Evolutionary conservation across 2,329 filamentous ascomycete species (phyloP).

Genomic region (Trichoderma sp.): DNA sequence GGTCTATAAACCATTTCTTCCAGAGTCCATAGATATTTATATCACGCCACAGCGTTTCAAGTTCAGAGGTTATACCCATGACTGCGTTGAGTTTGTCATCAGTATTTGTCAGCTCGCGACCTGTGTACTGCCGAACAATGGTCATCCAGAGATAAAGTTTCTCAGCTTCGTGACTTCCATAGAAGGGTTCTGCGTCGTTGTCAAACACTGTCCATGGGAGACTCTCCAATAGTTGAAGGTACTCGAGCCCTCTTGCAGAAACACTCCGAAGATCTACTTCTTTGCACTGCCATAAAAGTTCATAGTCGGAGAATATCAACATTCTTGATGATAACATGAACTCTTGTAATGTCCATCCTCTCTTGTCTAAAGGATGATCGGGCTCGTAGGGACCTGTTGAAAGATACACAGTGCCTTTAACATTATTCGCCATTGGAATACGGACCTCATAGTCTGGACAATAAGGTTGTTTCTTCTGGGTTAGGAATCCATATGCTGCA

Average conservation of each 20-base stretch:
- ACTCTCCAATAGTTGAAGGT: not conserved
- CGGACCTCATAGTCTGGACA: not conserved
- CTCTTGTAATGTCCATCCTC: not conserved
- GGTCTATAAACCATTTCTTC: slow-evolving; percentile 9
- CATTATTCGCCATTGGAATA: not conserved
- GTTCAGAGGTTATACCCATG: not conserved
- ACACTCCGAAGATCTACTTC: not conserved
- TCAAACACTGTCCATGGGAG: slow-evolving; percentile 3
- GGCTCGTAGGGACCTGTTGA: not conserved
- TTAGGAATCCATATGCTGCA: not conserved
- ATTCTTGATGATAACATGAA: slow-evolving; percentile 8
- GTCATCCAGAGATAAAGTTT: slow-evolving; percentile 7
- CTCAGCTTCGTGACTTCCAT: not conserved
- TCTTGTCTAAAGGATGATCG: slow-evolving; percentile 3
- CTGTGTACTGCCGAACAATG: not conserved
- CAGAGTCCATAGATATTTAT: not conserved
- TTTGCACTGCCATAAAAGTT: slow-evolving; percentile 8
- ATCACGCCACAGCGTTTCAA: not conserved
- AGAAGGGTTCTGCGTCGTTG: not conserved
- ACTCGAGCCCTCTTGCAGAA: not conserved
- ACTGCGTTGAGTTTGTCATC: not conserved
- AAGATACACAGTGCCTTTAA: not conserved
- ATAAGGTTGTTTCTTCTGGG: not conserved
- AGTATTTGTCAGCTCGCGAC: not conserved
- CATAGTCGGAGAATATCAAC: slow-evolving; percentile 1